Conservation (phyloP, 2,329 filamentous ascomycete genomes). For the Nemania sp. region DNA sequence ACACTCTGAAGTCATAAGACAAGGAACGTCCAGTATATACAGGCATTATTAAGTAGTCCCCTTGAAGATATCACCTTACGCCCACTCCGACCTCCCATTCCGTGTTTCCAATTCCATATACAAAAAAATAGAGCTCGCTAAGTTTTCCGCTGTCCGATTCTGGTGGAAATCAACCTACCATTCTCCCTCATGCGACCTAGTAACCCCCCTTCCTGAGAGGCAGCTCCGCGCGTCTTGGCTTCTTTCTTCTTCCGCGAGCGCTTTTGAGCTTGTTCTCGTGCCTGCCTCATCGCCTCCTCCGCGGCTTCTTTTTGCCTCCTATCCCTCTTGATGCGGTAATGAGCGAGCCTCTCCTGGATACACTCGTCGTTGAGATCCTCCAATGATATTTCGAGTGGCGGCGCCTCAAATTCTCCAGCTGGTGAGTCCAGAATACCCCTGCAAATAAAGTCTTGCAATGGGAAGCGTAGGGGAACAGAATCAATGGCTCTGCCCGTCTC, state of each 20-base stretch:
- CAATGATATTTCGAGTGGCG: conserved; percentile 13
- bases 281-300: neutral
- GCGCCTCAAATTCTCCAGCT: neutral
- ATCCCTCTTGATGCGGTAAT: neutral
- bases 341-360: neutral
- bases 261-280: neutral
- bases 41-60: neutral
- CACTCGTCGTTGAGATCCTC: conserved; percentile 5
- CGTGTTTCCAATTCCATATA: too few relatives aligned
- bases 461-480: neutral
- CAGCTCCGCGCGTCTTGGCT: neutral
- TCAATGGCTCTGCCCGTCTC: neutral
- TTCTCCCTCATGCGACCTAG: conserved; percentile 9
- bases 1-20: neutral
- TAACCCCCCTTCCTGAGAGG: neutral
- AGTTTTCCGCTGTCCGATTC: neutral
- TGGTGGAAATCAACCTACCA: conserved; percentile 18
- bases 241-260: neutral
- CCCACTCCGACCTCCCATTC: too few relatives aligned
- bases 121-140: neutral
- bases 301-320: neutral
- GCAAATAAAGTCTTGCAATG: conserved; percentile 21
- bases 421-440: neutral
- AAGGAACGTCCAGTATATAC: neutral
- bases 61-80: too few relatives aligned